phyloP scores from a whole-genome alignment of 129 eudicot species.

The Escallonia rubra region DNA sequence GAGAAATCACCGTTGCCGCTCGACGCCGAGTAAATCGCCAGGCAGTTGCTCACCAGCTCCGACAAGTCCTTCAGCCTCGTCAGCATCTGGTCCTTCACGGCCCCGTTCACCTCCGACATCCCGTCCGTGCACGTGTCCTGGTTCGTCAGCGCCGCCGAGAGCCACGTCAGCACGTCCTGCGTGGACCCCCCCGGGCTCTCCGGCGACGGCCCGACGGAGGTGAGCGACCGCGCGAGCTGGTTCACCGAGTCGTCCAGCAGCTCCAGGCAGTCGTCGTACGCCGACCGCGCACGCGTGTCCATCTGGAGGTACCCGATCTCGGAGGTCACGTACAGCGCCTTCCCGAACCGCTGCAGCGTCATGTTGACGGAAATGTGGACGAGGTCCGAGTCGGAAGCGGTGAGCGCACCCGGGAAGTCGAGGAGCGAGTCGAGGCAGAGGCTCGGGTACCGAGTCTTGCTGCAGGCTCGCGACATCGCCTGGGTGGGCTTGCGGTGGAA shows the following conservation, averaged over 20 bases:
- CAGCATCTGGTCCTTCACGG: conserved; percentile 51
- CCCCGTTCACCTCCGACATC: conserved; percentile 41
- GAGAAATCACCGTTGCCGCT: conserved; percentile 48
- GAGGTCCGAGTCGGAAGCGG: conserved; percentile 59
- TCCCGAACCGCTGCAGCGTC: conserved; percentile 61
- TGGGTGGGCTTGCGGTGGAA: conserved; percentile 44
- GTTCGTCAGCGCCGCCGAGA: conserved; percentile 87
- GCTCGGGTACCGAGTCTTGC: conserved; percentile 52
- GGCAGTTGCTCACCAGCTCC: conserved; percentile 60
- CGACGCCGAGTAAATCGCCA: conserved; percentile 70
- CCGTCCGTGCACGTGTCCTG: conserved; percentile 95
- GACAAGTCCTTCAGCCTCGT: conserved; percentile 47
- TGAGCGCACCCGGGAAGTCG: conserved; percentile 59
- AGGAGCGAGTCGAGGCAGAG: conserved; percentile 59
- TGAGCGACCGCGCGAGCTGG: conserved; percentile 50
- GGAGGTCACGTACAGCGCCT: conserved; percentile 46
- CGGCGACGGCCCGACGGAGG: conserved; percentile 31
- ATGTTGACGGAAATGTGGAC: conserved; percentile 82
- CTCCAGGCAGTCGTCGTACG: conserved; percentile 86
- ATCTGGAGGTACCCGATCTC: conserved; percentile 47
- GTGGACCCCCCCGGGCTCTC: conserved; percentile 21
- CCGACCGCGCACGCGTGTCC: conserved; percentile 60
- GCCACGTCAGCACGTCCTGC: conserved; percentile 92
- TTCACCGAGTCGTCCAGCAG: conserved; percentile 72
- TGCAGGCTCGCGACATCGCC: conserved; percentile 60